Evolutionary conservation across 2,329 filamentous ascomycete species (phyloP).

Genomic region (Fusarium ramigenum): DNA sequence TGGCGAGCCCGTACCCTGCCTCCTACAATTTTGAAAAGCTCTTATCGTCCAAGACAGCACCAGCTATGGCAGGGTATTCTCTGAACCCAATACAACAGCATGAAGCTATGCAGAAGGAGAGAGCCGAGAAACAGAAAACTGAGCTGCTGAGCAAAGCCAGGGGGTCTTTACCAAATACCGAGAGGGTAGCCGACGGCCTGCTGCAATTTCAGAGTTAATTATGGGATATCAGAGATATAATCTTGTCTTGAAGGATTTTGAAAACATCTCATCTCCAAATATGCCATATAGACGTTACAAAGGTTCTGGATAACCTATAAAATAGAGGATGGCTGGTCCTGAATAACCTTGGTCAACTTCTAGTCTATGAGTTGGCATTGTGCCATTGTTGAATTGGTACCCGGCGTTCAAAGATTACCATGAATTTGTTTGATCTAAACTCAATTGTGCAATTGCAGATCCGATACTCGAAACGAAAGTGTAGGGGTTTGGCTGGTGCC

Average conservation of each 20-base stretch:
- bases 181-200: slow-evolving; percentile 52
- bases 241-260: background rate
- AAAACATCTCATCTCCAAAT: background rate
- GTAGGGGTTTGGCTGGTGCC: background rate
- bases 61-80: slow-evolving; percentile 49
- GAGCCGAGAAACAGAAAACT: slow-evolving; percentile 54
- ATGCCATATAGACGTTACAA: background rate
- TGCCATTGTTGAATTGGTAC: slow-evolving; percentile 3
- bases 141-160: slow-evolving; percentile 54
- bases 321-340: background rate
- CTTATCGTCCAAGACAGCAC: slow-evolving; percentile 51
- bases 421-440: slow-evolving; percentile 1
- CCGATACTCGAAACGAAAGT: background rate
- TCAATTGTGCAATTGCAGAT: background rate
- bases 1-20: slow-evolving; percentile 55
- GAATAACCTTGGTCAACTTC: background rate
- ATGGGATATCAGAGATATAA: background rate
- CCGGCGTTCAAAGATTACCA: slow-evolving; percentile 19
- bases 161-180: slow-evolving; percentile 49
- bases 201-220: slow-evolving; percentile 41
- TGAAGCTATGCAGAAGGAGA: slow-evolving; percentile 58
- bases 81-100: slow-evolving; percentile 59
- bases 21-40: slow-evolving; percentile 57
- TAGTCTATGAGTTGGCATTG: background rate
- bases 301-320: background rate